Base-by-base conservation (phyloP, 1,284 basidiomycete genomes). In the Athelia sp. region DNA sequence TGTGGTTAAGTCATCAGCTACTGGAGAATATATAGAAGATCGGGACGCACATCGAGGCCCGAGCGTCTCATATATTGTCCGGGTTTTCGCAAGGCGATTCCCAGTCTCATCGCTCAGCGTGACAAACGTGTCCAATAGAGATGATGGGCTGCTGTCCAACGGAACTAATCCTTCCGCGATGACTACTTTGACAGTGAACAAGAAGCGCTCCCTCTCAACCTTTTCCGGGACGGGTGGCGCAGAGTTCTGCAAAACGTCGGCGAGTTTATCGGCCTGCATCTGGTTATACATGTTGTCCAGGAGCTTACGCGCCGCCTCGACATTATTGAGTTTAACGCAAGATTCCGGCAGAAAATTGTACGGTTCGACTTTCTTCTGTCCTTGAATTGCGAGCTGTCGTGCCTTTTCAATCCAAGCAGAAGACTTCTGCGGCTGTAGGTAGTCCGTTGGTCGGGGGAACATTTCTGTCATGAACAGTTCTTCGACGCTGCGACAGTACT, bases 291-390 rank as follows among this genome's bases (percentile, higher is more conserved):
- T 88, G 58, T 88, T 90, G 65, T 99, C 97, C 49, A 99, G 76
- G 48, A 97, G 76, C 51, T 84, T 82, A 11, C 95, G 82, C 1
- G 95, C 94, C 2, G 92, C 88, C 59, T 97, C 94, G 55, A 99
- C 87, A 64, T 99, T 98, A 74, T 99, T 99, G 44, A 99, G 78
- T 71, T 98, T 98, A 61, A 99, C 92, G 62, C 96, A 98, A 0
- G 93, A 94, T 71, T 94, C 81, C 0, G 93, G 78, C 48, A 85
- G 86, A 72, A 99, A 98, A 61, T 95, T 92, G 77, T 97, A 99
- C 4, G 92, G 89, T 59, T 93, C 89, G 45, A 92, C 78, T 66
- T 91, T 93, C 74, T 92, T 93, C 67, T 98, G 93, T 18, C 88
- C 86, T 52, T 86, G 73, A 4, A 77, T 76, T 1, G 87, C 75